A percentile compares a stretch with the other conserved stretches of the same genome.
These are phyloP conservation scores for Kodamaea neixiangensis DNA, from an alignment of 805 yeast species.

Conservation along the genomic window DNA sequence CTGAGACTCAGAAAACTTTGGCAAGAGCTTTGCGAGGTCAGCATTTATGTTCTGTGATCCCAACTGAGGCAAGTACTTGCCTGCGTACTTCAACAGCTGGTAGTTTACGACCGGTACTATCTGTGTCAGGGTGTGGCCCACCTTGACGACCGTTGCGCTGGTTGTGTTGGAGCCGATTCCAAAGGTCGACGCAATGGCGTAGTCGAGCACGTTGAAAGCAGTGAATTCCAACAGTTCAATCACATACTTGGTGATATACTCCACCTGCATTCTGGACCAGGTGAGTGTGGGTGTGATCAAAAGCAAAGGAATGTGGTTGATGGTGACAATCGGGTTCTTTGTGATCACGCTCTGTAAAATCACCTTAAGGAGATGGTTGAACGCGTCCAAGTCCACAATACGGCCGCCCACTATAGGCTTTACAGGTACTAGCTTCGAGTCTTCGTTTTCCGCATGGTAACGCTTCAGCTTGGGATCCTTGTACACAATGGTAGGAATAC, in stretches of 20 bases:
- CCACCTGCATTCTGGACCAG: slow-evolving; percentile 72
- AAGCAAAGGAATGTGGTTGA: slow-evolving; percentile 71
- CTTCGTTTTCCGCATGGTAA: slow-evolving; percentile 38
- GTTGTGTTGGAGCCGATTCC: slow-evolving; percentile 64
- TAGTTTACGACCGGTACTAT: slow-evolving; percentile 79
- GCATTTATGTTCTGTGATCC: slow-evolving; percentile 73
- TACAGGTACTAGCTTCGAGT: slow-evolving; percentile 42
- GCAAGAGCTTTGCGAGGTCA: slow-evolving; percentile 53
- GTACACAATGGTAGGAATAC: slow-evolving; percentile 78
- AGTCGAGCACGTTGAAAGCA: slow-evolving; percentile 70
- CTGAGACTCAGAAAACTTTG: slow-evolving; percentile 56
- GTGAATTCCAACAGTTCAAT: slow-evolving; percentile 74
- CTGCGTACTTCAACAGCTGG: slow-evolving; percentile 58
- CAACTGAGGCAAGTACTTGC: slow-evolving; percentile 39
- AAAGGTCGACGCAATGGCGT: slow-evolving; percentile 67
- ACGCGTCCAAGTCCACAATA: slow-evolving; percentile 68
- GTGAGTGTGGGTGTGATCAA: slow-evolving; percentile 59
- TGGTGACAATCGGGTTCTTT: slow-evolving; percentile 45
- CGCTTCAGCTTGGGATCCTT: slow-evolving; percentile 37
- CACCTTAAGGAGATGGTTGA: slow-evolving; percentile 59
- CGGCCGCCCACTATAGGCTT: slow-evolving; percentile 66
- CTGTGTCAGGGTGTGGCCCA: slow-evolving; percentile 76
- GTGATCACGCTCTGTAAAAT: slow-evolving; percentile 40
- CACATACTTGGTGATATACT: slow-evolving; percentile 68
- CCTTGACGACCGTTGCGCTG: slow-evolving; percentile 74